Percentiles rank a stretch among this genome's conserved stretches.
Evolutionary conservation across 352 stramenopile species (phyloP).

Genomic region (Globisporangium echinulatum): DNA sequence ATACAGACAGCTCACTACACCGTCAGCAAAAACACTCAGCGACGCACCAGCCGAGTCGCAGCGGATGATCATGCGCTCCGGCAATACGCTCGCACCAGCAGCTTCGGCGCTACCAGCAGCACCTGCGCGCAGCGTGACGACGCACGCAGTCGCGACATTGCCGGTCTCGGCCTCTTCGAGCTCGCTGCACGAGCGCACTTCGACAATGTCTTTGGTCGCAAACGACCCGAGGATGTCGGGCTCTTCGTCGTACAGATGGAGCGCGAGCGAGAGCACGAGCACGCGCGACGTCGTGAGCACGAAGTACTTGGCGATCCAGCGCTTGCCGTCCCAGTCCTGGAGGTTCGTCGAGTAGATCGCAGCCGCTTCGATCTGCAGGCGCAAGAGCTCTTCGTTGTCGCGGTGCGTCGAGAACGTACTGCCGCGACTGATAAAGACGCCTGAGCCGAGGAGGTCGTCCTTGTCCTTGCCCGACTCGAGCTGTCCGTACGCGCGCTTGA

Average conservation of each 20-base stretch:
- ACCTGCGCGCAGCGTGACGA: slow-evolving; percentile 39
- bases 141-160: slow-evolving; percentile 46
- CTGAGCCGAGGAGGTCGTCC: slow-evolving; percentile 60
- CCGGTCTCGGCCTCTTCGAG: slow-evolving; percentile 56
- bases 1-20: background rate
- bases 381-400: slow-evolving; percentile 81
- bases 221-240: slow-evolving; percentile 81
- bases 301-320: slow-evolving; percentile 88
- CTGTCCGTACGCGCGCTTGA: slow-evolving; percentile 78
- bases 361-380: slow-evolving; percentile 71
- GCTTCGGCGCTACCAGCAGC: slow-evolving; percentile 10
- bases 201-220: slow-evolving; percentile 68
- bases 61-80: slow-evolving; percentile 65
- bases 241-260: slow-evolving; percentile 86
- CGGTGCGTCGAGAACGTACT: slow-evolving; percentile 82
- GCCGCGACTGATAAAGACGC: slow-evolving; percentile 79
- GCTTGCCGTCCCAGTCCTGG: slow-evolving; percentile 80
- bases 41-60: slow-evolving; percentile 74
- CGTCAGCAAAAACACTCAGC: background rate
- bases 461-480: slow-evolving; percentile 72
- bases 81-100: slow-evolving; percentile 11
- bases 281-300: slow-evolving; percentile 78
- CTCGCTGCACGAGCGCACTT: slow-evolving; percentile 77
- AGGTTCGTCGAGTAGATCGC: slow-evolving; percentile 83
- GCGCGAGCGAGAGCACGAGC: slow-evolving; percentile 68